Evolutionary conservation across 2,329 filamentous ascomycete genomes (phyloP).

Genomic region (Trichoderma sp.): DNA sequence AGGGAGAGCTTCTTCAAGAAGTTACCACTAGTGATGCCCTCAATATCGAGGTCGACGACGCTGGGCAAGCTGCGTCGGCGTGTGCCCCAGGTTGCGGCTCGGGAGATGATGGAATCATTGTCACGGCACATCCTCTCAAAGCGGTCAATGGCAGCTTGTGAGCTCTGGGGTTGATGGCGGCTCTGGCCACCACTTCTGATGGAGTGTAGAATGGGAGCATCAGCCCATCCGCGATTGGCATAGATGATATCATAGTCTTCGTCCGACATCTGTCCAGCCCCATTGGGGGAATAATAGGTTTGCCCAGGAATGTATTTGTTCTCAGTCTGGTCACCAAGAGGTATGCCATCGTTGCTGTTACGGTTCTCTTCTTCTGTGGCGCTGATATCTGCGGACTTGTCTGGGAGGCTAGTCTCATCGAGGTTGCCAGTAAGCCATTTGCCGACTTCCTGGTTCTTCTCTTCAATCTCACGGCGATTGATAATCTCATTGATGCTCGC

Average conservation of each 20-base stretch:
- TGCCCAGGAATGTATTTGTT: slow-evolving; percentile 50
- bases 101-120: slow-evolving; percentile 57
- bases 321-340: slow-evolving; percentile 46
- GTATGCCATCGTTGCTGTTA: slow-evolving; percentile 43
- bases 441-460: slow-evolving; percentile 50
- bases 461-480: slow-evolving; percentile 39
- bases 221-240: slow-evolving; percentile 47
- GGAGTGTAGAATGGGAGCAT: slow-evolving; percentile 45
- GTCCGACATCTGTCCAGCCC: slow-evolving; percentile 42
- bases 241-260: slow-evolving; percentile 51
- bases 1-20: slow-evolving; percentile 62
- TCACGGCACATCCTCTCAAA: slow-evolving; percentile 53
- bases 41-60: slow-evolving; percentile 50
- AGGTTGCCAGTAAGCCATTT: slow-evolving; percentile 46
- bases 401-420: slow-evolving; percentile 28
- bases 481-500: slow-evolving; percentile 50
- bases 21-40: slow-evolving; percentile 57
- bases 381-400: slow-evolving; percentile 27
- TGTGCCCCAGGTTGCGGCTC: slow-evolving; percentile 69
- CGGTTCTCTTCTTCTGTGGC: slow-evolving; percentile 24
- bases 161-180: slow-evolving; percentile 47
- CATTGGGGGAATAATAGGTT: slow-evolving; percentile 45
- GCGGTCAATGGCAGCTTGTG: slow-evolving; percentile 52
- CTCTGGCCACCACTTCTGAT: slow-evolving; percentile 38
- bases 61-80: slow-evolving; percentile 63